Base-by-base conservation (phyloP, 495 filamentous ascomycete species). In the Chaetomium cochliodes region DNA sequence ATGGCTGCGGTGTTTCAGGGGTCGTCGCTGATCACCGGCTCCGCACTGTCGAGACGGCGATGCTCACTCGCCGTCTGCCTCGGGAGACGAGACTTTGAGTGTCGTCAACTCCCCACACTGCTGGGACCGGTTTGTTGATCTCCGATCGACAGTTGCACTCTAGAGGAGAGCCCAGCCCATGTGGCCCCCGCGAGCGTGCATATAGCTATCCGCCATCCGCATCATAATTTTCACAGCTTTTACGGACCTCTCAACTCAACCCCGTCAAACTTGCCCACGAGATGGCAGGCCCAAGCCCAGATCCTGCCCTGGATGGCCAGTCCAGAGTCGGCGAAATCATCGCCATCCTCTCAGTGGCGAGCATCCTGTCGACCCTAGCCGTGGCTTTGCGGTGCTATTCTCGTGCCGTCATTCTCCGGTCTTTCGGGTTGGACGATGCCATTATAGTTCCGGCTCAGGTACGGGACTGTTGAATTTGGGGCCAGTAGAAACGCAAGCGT, bases 381-480 rank as follows among this genome's bases (percentile, higher is more conserved):
- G 61, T 68, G 42, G 3, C 39, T 5, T 22, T 65, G 55, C 4
- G 66, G 6, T 65, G 57, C 37, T 68, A 68, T 50, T 60, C 57
- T 15, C 66, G 66, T 41, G 58, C 30, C 9, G 55, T 64, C 49
- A 57, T 68, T 15, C 61, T 68, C 15, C 25, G 58, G 12, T 61
- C 50, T 15, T 68, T 68, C n/a, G 66, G 66, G 5, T 7, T 44
- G 9, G 66, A 68, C 62, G 66, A 68, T 42, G 57, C 47, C 13
- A n/a, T 68, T 0, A 68, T 68, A 18, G 25, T 68, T 6, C 61
- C 66, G 0, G 66, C 66, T 13, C 66, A 68, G 61, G 61, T 67
- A 49, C 20, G 57, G 2, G 8, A 25, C 20, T 16, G 33, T 3
- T 5, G 13, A 37, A 37, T 8, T 18, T 25, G n/a, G 15, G 26